These are phyloP conservation scores for Neltuma alba DNA, from an alignment of 306 rosid species.

Conservation along the genomic window DNA sequence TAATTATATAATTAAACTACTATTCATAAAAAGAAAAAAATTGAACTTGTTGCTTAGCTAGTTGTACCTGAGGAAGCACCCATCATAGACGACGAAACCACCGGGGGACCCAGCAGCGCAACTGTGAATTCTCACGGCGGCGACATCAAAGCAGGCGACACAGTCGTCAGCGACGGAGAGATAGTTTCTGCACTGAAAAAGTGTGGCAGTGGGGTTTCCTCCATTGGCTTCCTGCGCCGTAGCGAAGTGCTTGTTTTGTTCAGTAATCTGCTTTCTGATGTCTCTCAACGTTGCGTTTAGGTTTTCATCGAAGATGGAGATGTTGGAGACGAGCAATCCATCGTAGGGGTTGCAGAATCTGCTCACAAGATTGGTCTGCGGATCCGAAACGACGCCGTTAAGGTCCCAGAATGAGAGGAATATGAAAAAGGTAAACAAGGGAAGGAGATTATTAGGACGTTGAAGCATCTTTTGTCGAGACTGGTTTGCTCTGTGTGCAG, in stretches of 20 bases:
- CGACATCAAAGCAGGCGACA: neutral
- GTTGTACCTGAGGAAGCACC: neutral
- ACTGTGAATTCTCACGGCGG: neutral
- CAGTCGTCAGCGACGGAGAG: neutral
- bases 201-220: neutral
- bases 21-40: neutral
- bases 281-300: neutral
- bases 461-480: neutral
- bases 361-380: neutral
- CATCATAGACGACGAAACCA: neutral
- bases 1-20: neutral
- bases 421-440: neutral
- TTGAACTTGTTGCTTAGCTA: neutral
- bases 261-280: too few species aligned
- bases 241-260: too few species aligned
- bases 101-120: neutral
- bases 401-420: neutral
- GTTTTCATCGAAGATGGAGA: slow-evolving; percentile 33
- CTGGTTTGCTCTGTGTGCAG: neutral
- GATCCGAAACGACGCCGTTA: neutral
- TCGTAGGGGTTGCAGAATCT: neutral
- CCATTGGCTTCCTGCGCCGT: neutral
- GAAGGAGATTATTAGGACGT: neutral
- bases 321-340: slow-evolving; percentile 27
- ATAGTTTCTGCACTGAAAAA: neutral